Conservation (phyloP, 1,284 basidiomycete species). For the Rhodotorula mucilaginosa region DNA sequence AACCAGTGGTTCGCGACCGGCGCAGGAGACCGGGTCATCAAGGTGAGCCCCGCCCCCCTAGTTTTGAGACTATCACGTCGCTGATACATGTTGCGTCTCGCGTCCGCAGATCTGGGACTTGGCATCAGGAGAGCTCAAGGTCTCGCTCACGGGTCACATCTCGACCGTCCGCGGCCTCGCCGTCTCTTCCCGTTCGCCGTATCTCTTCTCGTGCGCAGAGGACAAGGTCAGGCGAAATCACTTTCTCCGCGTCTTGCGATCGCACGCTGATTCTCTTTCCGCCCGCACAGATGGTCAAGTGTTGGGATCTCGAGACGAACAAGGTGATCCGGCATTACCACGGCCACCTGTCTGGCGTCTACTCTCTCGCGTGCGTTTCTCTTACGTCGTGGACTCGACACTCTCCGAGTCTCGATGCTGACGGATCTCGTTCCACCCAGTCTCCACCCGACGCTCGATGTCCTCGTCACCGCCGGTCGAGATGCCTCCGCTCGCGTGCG, state of each 20-base stretch:
- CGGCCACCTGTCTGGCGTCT: conserved; percentile 94
- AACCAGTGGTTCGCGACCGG: conserved; percentile 99
- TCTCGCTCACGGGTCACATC: conserved; percentile 95
- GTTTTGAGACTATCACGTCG: background rate
- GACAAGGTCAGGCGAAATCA: conserved; percentile 70
- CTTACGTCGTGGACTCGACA: background rate
- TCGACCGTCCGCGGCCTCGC: conserved; percentile 93
- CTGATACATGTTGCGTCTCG: background rate
- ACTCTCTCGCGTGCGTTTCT: conserved; percentile 61
- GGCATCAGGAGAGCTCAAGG: conserved; percentile 89
- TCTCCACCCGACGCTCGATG: conserved; percentile 91
- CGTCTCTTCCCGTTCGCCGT: conserved; percentile 88
- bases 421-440: conserved; percentile 45
- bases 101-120: conserved; percentile 81
- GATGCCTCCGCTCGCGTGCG: conserved; percentile 84
- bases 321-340: conserved; percentile 99
- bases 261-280: too few species aligned
- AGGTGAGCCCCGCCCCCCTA: conserved; percentile 51
- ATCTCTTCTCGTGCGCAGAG: conserved; percentile 94
- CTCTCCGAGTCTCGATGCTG: background rate
- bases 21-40: conserved; percentile 95
- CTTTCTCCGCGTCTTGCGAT: background rate
- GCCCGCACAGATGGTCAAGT: conserved; percentile 84
- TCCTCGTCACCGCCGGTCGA: conserved; percentile 90
- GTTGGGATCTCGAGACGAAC: conserved; percentile 98